Conservation (phyloP, 2,329 filamentous ascomycete genomes). For the Colletotrichum australisinense region DNA sequence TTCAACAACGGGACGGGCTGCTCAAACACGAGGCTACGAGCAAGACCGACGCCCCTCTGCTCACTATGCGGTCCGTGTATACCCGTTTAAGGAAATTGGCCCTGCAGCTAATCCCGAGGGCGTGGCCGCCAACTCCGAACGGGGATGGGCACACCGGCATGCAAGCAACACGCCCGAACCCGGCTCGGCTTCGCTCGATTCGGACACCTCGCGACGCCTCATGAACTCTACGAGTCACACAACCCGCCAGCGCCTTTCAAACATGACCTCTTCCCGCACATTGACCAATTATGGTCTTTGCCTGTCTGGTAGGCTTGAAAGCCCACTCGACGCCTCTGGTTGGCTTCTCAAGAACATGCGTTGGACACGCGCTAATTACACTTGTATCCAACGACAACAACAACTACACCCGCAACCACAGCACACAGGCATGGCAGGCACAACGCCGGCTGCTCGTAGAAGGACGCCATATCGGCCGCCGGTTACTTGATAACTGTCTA, state of each 20-base stretch:
- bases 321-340: constrained; percentile 13
- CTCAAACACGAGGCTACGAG: constrained; percentile 8
- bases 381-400: background rate
- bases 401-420: background rate
- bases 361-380: background rate
- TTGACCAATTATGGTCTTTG: constrained; percentile 4
- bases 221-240: constrained; percentile 2
- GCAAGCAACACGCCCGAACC: constrained; percentile 19
- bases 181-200: constrained; percentile 23
- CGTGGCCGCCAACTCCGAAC: constrained; percentile 24
- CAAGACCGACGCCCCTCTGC: constrained; percentile 13
- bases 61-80: constrained; percentile 29
- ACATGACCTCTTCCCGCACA: constrained; percentile 14
- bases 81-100: constrained; percentile 30
- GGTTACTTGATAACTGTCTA: background rate
- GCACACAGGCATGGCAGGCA: background rate
- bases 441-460: constrained; percentile 1
- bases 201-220: constrained; percentile 13
- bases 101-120: constrained; percentile 29
- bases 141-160: constrained; percentile 27
- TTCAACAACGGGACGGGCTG: constrained; percentile 30
- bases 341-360: background rate
- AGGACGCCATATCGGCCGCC: background rate
- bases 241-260: background rate
- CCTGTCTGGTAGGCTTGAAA: background rate